Base-by-base conservation (phyloP, 2,329 filamentous ascomycete species). In the Diaporthe destruens region DNA sequence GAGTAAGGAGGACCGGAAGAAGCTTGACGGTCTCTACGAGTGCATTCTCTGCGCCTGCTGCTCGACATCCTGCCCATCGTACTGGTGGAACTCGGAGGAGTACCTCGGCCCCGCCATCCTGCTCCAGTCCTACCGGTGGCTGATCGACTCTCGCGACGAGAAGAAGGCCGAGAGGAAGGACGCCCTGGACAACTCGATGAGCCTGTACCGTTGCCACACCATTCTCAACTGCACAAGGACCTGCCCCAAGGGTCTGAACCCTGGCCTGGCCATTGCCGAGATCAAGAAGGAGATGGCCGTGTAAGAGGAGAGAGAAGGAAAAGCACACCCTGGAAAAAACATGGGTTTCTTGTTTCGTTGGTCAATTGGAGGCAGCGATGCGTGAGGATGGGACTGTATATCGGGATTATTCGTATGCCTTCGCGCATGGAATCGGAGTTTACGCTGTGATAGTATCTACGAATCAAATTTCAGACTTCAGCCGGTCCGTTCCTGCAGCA, bases 61-160 rank as follows among this genome's bases (percentile, higher is more conserved):
- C 91, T 96, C 94, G 77, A 99, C 96, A 29, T 98, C 96, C 59
- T 99, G 96, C 89, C 96, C 96, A n/a, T 98, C 95, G 23, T 99
- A 99, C 89, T 99, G 96, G 96, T 99, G 96, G 96, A 99, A 99
- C 88, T 92, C 93, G 78, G 95, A 98, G 86, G 95, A 98, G 85
- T 99, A 99, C 87, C 94, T 99, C 66, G 96, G 96, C 76, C 96
- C 96, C 74, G 96, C 96, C 77, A 94, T 99, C 74, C 93, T 99
- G 69, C 91, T 99, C 77, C 96, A 99, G 87, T 98, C 95, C 11
- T 99, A 98, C 91, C 92, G 96, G 81, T 99, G 96, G 96, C 89
- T 99, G 77, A 93, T 92, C 81, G 96, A 99, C 84, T 97, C 94
- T 55, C 93, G 96, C 84, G 96, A 99, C 83, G 93, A 98, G 90